A percentile compares a stretch with the other conserved stretches of the same genome.
Conservation (phyloP, 306 rosid genomes). For the Cajanus cajan region DNA sequence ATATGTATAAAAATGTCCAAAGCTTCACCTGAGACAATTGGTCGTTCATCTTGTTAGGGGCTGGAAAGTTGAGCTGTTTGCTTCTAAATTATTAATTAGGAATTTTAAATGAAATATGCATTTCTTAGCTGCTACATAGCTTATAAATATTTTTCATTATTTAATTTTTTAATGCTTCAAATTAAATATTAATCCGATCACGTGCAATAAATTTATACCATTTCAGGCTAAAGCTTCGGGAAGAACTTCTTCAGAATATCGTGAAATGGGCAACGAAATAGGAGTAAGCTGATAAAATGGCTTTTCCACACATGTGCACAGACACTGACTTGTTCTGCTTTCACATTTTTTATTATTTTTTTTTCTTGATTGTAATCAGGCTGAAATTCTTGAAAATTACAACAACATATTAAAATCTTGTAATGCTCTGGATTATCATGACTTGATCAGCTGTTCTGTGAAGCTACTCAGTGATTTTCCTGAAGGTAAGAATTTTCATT, state of each 20-base stretch:
- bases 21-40: background rate
- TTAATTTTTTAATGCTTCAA: background rate
- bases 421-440: constrained; percentile 94
- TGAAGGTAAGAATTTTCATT: constrained; percentile 62
- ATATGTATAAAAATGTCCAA: background rate
- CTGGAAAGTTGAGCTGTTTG: constrained; percentile 23
- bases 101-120: background rate
- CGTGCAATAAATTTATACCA: constrained; percentile 16
- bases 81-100: constrained; percentile 6
- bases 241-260: constrained; percentile 58
- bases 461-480: constrained; percentile 80
- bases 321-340: constrained; percentile 14
- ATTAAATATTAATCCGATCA: constrained; percentile 12
- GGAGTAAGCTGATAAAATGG: constrained; percentile 65
- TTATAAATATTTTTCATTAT: constrained; percentile 12
- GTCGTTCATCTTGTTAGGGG: constrained; percentile 3
- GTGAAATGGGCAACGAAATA: constrained; percentile 65
- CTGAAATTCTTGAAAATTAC: constrained; percentile 74
- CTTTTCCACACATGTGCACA: constrained; percentile 25
- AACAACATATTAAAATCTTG: constrained; percentile 75
- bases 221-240: constrained; percentile 95
- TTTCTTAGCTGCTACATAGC: constrained; percentile 15
- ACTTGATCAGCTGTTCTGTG: constrained; percentile 85
- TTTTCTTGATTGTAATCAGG: constrained; percentile 55
- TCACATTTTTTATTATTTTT: constrained; percentile 31